A percentile compares a stretch with the other conserved stretches of the same genome.
These are phyloP conservation scores for Colletotrichum lentis DNA, from an alignment of 2,329 filamentous ascomycete species.

Conservation along the genomic window DNA sequence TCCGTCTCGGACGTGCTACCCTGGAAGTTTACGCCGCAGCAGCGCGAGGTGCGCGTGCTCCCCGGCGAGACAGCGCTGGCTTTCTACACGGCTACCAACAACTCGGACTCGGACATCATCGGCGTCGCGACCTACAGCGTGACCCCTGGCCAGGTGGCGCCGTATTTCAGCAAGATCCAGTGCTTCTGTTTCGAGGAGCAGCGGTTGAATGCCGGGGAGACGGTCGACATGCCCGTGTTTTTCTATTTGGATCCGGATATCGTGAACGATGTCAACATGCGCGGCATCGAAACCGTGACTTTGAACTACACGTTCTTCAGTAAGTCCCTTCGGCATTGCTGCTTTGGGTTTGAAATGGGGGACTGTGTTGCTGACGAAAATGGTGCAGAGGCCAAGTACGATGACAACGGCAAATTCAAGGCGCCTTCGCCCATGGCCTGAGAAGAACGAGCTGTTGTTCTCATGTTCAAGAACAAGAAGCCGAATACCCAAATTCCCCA, in stretches of 20 bases:
- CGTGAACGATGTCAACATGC: slow-evolving; percentile 91
- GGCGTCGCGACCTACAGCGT: slow-evolving; percentile 98
- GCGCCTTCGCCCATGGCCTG: slow-evolving; percentile 44
- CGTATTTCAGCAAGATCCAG: slow-evolving; percentile 99
- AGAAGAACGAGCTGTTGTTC: not conserved
- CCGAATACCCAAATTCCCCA: slow-evolving; percentile 2
- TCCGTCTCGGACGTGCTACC: slow-evolving; percentile 94
- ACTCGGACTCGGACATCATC: slow-evolving; percentile 89
- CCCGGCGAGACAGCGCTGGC: slow-evolving; percentile 96
- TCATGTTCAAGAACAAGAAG: not conserved
- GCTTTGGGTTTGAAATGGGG: no score
- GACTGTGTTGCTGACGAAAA: not conserved
- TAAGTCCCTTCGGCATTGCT: slow-evolving; percentile 57
- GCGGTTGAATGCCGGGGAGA: slow-evolving; percentile 91
- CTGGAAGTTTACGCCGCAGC: slow-evolving; percentile 97
- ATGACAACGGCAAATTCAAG: slow-evolving; percentile 56
- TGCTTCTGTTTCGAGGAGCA: slow-evolving; percentile 99
- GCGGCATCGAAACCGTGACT: slow-evolving; percentile 91
- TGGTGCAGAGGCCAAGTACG: slow-evolving; percentile 54
- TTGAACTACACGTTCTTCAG: slow-evolving; percentile 98
- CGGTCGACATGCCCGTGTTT: slow-evolving; percentile 99
- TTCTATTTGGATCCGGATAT: slow-evolving; percentile 99
- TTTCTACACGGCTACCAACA: slow-evolving; percentile 97
- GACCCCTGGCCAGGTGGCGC: slow-evolving; percentile 92
- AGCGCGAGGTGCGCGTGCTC: slow-evolving; percentile 93